phyloP scores from a whole-genome alignment of 805 yeast species.

The Brettanomyces naardenensis region DNA sequence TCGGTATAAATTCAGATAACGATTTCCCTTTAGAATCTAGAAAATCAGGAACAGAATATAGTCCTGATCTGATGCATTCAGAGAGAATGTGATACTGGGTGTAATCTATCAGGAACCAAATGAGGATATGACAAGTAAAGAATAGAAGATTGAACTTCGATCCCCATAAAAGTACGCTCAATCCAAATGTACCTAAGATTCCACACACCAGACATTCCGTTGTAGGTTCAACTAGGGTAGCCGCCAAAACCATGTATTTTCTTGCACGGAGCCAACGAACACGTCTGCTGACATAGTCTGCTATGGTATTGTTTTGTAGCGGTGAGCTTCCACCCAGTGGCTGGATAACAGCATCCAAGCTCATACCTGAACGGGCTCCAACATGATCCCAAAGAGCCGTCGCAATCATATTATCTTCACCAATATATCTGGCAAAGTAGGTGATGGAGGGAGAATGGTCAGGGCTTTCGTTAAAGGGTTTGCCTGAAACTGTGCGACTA shows the following conservation, averaged over 20 bases:
- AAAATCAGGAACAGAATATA: neutral
- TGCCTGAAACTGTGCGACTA: constrained; percentile 12
- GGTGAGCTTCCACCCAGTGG: constrained; percentile 49
- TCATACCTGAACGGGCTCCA: constrained; percentile 62
- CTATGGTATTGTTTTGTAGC: too few species aligned
- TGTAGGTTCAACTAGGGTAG: constrained; percentile 79
- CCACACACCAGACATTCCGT: constrained; percentile 74
- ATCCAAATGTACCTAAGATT: constrained; percentile 52
- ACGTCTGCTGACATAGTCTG: constrained; percentile 59
- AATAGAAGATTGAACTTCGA: constrained; percentile 26
- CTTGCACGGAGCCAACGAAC: constrained; percentile 83
- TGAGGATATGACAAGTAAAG: constrained; percentile 42
- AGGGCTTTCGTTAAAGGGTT: constrained; percentile 12
- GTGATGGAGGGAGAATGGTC: constrained; percentile 40
- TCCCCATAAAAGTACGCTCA: constrained; percentile 35
- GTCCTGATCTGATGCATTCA: constrained; percentile 9
- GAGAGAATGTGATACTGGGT: constrained; percentile 44
- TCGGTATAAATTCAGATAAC: constrained; percentile 21
- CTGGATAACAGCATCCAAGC: constrained; percentile 73
- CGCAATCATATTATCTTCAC: constrained; percentile 91
- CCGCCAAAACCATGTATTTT: constrained; percentile 78
- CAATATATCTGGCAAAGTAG: constrained; percentile 73
- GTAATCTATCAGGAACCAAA: constrained; percentile 65
- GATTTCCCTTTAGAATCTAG: constrained; percentile 4
- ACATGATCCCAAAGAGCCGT: constrained; percentile 74